Conservation (phyloP, 2,329 filamentous ascomycete genomes). For the Tolypocladium amazonense region DNA sequence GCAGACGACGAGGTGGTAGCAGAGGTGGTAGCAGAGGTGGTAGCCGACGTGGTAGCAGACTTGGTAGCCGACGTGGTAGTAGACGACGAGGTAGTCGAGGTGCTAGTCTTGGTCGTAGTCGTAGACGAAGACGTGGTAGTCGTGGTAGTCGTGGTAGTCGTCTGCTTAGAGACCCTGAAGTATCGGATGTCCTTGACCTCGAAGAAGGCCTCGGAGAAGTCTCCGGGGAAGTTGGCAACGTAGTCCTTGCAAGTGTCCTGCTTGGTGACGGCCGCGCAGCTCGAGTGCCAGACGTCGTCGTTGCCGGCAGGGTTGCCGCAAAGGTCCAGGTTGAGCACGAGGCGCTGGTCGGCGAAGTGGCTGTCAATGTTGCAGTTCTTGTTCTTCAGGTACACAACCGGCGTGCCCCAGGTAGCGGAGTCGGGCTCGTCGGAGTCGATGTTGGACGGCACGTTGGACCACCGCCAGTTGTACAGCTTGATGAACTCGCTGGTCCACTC, state of each 20-base stretch:
- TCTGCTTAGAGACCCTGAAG: constrained; percentile 12
- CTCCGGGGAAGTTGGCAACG: constrained; percentile 23
- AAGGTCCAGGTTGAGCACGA: constrained; percentile 66
- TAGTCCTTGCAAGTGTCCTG: constrained; percentile 23
- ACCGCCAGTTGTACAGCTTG: constrained; percentile 29
- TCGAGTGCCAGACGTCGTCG: constrained; percentile 13
- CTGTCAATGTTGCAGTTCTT: constrained; percentile 50
- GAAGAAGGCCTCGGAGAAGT: constrained; percentile 28
- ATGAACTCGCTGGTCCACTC: constrained; percentile 30
- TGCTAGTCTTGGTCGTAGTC: background rate
- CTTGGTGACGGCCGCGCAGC: constrained; percentile 13
- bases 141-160: constrained; percentile 7
- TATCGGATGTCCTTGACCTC: constrained; percentile 33
- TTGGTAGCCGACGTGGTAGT: background rate
- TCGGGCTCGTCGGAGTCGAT: constrained; percentile 37
- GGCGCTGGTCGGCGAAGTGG: constrained; percentile 55
- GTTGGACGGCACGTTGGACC: constrained; percentile 20
- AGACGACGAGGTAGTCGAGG: background rate
- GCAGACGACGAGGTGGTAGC: background rate
- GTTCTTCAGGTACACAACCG: constrained; percentile 49
- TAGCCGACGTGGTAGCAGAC: constrained; percentile 2
- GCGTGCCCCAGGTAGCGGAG: constrained; percentile 54
- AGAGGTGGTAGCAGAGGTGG: constrained; percentile 6
- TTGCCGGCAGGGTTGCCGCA: constrained; percentile 59
- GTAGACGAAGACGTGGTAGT: background rate